Percentiles rank a stretch among this genome's conserved stretches.
phyloP scores from a whole-genome alignment of 228 moss, liverwort and hornwort species.

The Sphagnum fallax region DNA sequence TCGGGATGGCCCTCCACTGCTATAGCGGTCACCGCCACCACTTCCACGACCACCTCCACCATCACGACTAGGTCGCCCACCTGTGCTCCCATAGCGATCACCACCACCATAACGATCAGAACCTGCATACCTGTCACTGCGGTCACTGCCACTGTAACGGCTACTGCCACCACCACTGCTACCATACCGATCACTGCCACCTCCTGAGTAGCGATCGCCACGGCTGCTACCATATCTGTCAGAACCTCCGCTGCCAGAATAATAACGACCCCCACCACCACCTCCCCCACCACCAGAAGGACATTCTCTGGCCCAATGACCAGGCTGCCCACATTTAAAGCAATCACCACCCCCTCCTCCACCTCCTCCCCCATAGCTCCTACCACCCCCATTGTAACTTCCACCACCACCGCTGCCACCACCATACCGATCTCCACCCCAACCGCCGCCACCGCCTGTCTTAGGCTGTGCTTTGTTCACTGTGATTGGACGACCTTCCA shows the following conservation, averaged over 20 bases:
- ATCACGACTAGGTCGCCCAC: constrained; percentile 41
- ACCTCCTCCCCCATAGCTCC: constrained; percentile 15
- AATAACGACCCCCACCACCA: constrained; percentile 33
- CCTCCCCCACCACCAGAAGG: constrained; percentile 50
- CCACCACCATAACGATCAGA: constrained; percentile 34
- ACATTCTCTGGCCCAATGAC: constrained; percentile 58
- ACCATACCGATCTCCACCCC: constrained; percentile 20
- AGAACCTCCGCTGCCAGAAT: constrained; percentile 11
- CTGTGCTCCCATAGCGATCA: constrained; percentile 40
- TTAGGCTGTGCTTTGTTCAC: constrained; percentile 32
- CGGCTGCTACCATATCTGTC: constrained; percentile 17
- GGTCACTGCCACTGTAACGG: constrained; percentile 8
- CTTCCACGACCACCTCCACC: constrained; percentile 46
- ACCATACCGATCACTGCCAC: neutral
- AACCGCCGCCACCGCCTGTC: constrained; percentile 23
- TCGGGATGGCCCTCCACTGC: constrained; percentile 33
- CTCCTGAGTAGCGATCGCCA: constrained; percentile 30
- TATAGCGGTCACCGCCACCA: constrained; percentile 45
- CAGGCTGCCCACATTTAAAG: constrained; percentile 56
- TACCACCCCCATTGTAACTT: constrained; percentile 28
- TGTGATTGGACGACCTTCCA: constrained; percentile 24
- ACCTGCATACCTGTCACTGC: constrained; percentile 32
- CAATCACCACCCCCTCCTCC: constrained; percentile 40
- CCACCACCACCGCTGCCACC: constrained; percentile 34
- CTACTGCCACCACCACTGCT: neutral